A percentile compares a stretch with the other conserved stretches of the same genome.
Conservation (phyloP, 1,139 yeast genomes). For the Lodderomyces margitis region DNA sequence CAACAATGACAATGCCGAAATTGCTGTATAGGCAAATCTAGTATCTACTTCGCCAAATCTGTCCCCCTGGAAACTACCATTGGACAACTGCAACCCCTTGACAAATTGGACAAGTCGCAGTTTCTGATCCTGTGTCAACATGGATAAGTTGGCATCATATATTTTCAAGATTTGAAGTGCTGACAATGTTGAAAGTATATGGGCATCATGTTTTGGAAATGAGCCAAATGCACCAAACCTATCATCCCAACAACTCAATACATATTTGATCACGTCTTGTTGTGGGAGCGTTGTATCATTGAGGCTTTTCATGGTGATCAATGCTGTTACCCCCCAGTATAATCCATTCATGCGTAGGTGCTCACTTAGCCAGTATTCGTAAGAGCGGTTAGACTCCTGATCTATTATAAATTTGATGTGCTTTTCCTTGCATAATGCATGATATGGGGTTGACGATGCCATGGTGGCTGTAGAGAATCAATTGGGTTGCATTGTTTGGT, state of each 20-base stretch:
- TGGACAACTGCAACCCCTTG: conserved; percentile 55
- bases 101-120: conserved; percentile 40
- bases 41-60: conserved; percentile 90
- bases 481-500: too few relatives aligned
- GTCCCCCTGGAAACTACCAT: conserved; percentile 90
- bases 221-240: conserved; percentile 84
- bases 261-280: conserved; percentile 63
- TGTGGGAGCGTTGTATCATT: conserved; percentile 46
- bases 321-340: conserved; percentile 91
- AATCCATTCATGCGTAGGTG: conserved; percentile 88
- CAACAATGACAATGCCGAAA: conserved; percentile 68
- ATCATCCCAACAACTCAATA: conserved; percentile 63
- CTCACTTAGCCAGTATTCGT: conserved; percentile 88
- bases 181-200: conserved; percentile 80
- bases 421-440: conserved; percentile 18
- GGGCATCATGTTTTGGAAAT: conserved; percentile 86
- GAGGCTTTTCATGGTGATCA: conserved; percentile 56
- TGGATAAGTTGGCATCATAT: conserved; percentile 54
- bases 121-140: conserved; percentile 21
- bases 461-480: neutral
- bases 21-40: conserved; percentile 80
- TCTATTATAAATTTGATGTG: conserved; percentile 38
- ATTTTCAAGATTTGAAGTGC: conserved; percentile 78
- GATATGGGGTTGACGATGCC: neutral
- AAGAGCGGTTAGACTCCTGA: conserved; percentile 40